Base-by-base conservation (phyloP, 1,139 yeast genomes). In the Kodamaea derodonti region DNA sequence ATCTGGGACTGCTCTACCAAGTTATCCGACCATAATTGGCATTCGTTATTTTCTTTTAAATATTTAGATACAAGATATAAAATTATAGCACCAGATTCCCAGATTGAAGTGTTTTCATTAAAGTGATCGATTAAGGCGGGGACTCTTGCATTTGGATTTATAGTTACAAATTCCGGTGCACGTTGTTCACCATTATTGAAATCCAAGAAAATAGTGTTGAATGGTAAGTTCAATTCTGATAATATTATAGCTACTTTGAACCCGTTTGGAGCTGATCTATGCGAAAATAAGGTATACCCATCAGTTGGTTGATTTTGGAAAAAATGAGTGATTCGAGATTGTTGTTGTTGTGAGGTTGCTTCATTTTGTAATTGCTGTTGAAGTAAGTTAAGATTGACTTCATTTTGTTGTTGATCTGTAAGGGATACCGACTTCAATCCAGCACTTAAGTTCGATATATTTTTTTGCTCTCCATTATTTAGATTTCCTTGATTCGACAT, bases 31-130 rank as follows among this genome's bases (percentile, higher is more conserved):
- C 95, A 90, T 37, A 90, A 75, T 14, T 79, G 65, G 52, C 95
- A 83, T 36, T 70, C 83, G 11, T 88, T 87, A 43, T 75, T 76
- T 45, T 75, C 95, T 57, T 72, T 80, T 50, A 75, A 70, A 57
- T 68, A 81, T 47, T 80, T 80, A 38, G 81, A 74, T 3, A 81
- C 86, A 43, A 84, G 65, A 57, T 90, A 92, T 37, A 85, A 68
- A 34, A 87, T 78, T 28, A 90, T 86, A 16, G 97, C 92, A 1
- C 97, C 97, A 0, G 92, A 81, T 60, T 90, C 97, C 97, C 97
- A 90, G 28, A 90, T 75, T 3, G 95, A 75, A 26, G 85, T 73
- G 53, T 86, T 84, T 39, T 79, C 87, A 53, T 78, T 78, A 44
- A 74, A 76, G 58, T 88, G 97, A 58, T 90, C 97, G 38, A 90